Conservation (phyloP, 495 filamentous ascomycete species). For the Penicillium turbatum region DNA sequence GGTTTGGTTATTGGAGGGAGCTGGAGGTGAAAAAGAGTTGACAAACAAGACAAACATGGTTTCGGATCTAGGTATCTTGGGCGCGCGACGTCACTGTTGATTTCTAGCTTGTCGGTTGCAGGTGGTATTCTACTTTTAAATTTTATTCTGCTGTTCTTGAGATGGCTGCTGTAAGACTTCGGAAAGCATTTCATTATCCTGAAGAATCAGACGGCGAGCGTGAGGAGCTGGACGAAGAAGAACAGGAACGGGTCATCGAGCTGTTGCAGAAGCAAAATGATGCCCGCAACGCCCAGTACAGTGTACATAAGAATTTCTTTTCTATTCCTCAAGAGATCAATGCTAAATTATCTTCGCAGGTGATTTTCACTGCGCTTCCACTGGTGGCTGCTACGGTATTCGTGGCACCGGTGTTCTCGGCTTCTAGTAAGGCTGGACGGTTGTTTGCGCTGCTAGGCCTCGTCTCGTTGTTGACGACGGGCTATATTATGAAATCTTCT, state of each 20-base stretch:
- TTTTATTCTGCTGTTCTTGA: background rate
- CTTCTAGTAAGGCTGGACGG: slow-evolving; percentile 17
- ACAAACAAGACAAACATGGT: slow-evolving; percentile 40
- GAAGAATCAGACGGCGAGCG: slow-evolving; percentile 47
- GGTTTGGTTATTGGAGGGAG: background rate
- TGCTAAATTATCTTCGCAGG: slow-evolving; percentile 26
- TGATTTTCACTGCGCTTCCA: slow-evolving; percentile 56
- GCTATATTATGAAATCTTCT: slow-evolving; percentile 43
- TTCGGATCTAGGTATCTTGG: background rate
- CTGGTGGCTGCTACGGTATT: slow-evolving; percentile 49
- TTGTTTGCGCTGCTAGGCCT: slow-evolving; percentile 53
- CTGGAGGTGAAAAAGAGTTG: slow-evolving; percentile 3
- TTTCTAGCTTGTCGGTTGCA: too few relatives aligned
- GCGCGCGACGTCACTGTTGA: slow-evolving; percentile 11
- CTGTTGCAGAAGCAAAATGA: slow-evolving; percentile 54
- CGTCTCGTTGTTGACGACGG: slow-evolving; percentile 55
- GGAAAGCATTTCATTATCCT: slow-evolving; percentile 61
- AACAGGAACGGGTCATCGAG: slow-evolving; percentile 68
- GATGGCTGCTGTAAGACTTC: slow-evolving; percentile 52
- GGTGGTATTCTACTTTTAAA: too few relatives aligned
- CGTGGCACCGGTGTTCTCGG: slow-evolving; percentile 44
- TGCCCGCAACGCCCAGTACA: slow-evolving; percentile 55
- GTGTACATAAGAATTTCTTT: slow-evolving; percentile 30
- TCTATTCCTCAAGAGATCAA: background rate
- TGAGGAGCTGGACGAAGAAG: slow-evolving; percentile 62